These are phyloP conservation scores for Lophium mytilinum DNA, from an alignment of 495 filamentous ascomycete genomes.

Conservation along the genomic window DNA sequence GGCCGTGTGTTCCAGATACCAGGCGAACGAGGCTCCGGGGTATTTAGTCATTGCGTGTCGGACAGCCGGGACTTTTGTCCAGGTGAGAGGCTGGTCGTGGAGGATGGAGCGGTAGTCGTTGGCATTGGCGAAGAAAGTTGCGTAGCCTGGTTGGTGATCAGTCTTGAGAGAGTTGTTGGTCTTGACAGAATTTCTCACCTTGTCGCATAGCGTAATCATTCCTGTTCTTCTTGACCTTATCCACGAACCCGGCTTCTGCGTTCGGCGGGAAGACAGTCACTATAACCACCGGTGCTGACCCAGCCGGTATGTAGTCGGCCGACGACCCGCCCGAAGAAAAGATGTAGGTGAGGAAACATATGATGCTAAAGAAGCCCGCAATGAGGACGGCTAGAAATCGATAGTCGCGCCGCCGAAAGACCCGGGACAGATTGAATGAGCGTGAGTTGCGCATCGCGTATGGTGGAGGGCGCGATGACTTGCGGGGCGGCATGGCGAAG, in stretches of 20 bases:
- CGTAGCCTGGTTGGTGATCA: slow-evolving; percentile 56
- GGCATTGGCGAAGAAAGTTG: slow-evolving; percentile 68
- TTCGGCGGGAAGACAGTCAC: slow-evolving; percentile 73
- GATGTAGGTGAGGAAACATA: slow-evolving; percentile 55
- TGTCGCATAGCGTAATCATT: slow-evolving; percentile 79
- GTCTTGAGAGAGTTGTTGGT: background rate
- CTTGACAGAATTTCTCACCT: slow-evolving; percentile 48
- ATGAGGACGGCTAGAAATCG: slow-evolving; percentile 52
- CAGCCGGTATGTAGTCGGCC: slow-evolving; percentile 44
- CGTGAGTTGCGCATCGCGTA: slow-evolving; percentile 49
- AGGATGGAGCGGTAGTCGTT: slow-evolving; percentile 63
- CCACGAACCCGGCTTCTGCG: slow-evolving; percentile 52
- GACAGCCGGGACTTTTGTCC: slow-evolving; percentile 76
- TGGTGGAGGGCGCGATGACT: slow-evolving; percentile 60
- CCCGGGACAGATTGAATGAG: slow-evolving; percentile 35
- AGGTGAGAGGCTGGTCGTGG: slow-evolving; percentile 54
- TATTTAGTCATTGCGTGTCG: slow-evolving; percentile 79
- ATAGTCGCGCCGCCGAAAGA: slow-evolving; percentile 58
- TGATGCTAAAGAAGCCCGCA: slow-evolving; percentile 47
- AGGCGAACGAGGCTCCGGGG: slow-evolving; percentile 69
- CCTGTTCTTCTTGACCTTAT: slow-evolving; percentile 72
- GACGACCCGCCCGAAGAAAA: slow-evolving; percentile 30
- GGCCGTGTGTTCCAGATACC: slow-evolving; percentile 72
- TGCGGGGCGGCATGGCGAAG: slow-evolving; percentile 81
- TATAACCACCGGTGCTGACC: slow-evolving; percentile 72